Evolutionary conservation across 768 basidiomycete genomes (phyloP).

Genomic region (Tephrocybe rancida): DNA sequence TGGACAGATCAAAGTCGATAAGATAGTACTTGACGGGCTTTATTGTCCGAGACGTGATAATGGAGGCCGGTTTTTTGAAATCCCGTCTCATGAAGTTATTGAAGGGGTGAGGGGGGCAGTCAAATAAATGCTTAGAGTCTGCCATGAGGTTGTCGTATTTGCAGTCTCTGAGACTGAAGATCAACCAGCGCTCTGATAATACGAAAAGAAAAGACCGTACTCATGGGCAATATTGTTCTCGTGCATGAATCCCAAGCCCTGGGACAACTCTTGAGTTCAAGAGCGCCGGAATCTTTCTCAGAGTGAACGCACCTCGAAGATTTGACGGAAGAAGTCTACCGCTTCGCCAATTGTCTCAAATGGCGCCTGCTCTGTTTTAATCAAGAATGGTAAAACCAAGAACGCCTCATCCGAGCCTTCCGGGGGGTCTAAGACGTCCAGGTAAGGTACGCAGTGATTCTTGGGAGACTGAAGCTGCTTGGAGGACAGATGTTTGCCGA

Average conservation of each 20-base stretch:
- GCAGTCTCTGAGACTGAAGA: slow-evolving; percentile 12
- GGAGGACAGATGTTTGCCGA: too few relatives aligned
- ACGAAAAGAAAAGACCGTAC: slow-evolving; percentile 13
- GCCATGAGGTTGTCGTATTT: slow-evolving; percentile 21
- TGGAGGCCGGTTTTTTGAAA: not conserved
- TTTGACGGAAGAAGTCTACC: too few relatives aligned
- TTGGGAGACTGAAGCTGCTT: slow-evolving; percentile 7
- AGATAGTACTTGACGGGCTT: slow-evolving; percentile 24
- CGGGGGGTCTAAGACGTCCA: slow-evolving; percentile 17
- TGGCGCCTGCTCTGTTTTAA: not conserved
- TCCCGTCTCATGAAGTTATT: slow-evolving; percentile 5
- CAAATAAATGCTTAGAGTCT: slow-evolving; percentile 10
- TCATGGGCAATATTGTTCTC: slow-evolving; percentile 32
- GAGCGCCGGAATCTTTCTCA: too few relatives aligned
- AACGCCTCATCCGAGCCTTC: slow-evolving; percentile 15
- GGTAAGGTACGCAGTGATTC: slow-evolving; percentile 36
- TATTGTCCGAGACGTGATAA: slow-evolving; percentile 13
- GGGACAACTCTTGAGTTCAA: too few relatives aligned
- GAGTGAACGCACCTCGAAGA: too few relatives aligned
- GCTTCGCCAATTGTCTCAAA: too few relatives aligned
- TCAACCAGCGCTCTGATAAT: not conserved
- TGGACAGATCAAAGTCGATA: slow-evolving; percentile 26
- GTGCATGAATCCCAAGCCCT: slow-evolving; percentile 40
- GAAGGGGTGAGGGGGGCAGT: slow-evolving; percentile 13
- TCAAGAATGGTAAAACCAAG: slow-evolving; percentile 1